Base-by-base conservation (phyloP, 768 basidiomycete species). In the Suillus hirtellus region DNA sequence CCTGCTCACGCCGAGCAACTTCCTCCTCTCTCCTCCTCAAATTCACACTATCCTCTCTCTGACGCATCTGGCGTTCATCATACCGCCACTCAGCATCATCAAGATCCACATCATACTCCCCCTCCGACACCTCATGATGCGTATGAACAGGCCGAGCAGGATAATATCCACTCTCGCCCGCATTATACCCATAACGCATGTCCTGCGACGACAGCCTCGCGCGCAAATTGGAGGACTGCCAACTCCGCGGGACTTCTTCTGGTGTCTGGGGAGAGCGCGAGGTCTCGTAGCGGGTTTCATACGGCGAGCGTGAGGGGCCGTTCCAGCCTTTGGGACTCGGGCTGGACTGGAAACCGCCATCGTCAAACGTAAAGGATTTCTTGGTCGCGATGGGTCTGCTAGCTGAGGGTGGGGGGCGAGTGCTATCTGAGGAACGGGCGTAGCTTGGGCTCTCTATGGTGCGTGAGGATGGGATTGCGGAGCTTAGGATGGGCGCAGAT, bases 41-140 rank as follows among this genome's bases (percentile, higher is more conserved):
- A 27, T 9, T 72, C 59, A 70, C 62, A 69, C 71, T 68, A 61
- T 69, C 72, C 34, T 74, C 76, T 54, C 75, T 73, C 11, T 74
- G 73, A 43, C 75, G 77, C 63, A 71, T 71, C 4, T 67, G 69
- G 40, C 72, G 70, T 35, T 75, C 74, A 34, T 72, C 72, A 64
- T 72, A 79, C 66, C 66, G 68, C 68, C 75, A 75, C 27, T 61
- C 65, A 59, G 54, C 54, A n/a, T 68, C 73, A 53, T 78, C 79
- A 34, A 76, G 68, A 11, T 66, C 71, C 15, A 76, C 75, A 4
- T 75, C 74, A 24, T 66, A 70, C 37, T 68, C 72, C 11, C 70
- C 73, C 55, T 75, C 74, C 38, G 68, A 75, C 54, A 71, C 74
- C 64, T 75, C 75, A 44, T 38, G 71, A 54, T 72, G 75, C 2